Evolutionary conservation across 2,329 filamentous ascomycete genomes (phyloP), one percentile per base, ranked within the genome.

Genomic region (Thielaviopsis musarum): DNA sequence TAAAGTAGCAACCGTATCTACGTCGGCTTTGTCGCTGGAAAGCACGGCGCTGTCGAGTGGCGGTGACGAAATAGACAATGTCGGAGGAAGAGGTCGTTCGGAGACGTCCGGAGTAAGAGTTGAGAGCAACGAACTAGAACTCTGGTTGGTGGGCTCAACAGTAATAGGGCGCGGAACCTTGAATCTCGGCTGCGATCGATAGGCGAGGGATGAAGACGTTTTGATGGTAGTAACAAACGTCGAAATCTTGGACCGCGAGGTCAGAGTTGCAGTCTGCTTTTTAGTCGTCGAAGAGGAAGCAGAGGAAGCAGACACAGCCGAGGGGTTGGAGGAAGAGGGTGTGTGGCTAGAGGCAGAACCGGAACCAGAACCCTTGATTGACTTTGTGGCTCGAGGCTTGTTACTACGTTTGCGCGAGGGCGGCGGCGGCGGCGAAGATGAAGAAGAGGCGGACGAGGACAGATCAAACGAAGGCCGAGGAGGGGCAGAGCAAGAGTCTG

Each of bases 301-400:
- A 21, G n/a, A 21, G 9, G 45, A 49, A 21, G 7, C 45, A 49
- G n/a, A 21, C n/a, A 21, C 45, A 49, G 45, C 5, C n/a, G n/a
- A 49, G n/a, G 45, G 45, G 45, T 19, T 49, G 49, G 28, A 26
- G 21, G 22, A 34, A 49, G 54, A 61, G 53, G 60, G 57, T 49
- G 57, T 59, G 54, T 53, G n/a, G 22, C 30, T 56, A 54, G 55
- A 41, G 51, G 41, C 56, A 28, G 59, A 54, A 28, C 54, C 54
- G 49, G 55, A 41, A 52, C 41, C 56, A 28, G 59, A 57, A 28
- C 54, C 38, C 53, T 54, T 62, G 24, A 51, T 49, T 21, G n/a
- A 54, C 57, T 62, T 62, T 41, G 60, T 53, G 15, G 57, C 57
- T 51, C 60, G 34, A 41, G 49, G 57, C 24, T 62, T 62, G n/a